Conservation (phyloP, 768 basidiomycete species). For the Austroboletus festivus region DNA sequence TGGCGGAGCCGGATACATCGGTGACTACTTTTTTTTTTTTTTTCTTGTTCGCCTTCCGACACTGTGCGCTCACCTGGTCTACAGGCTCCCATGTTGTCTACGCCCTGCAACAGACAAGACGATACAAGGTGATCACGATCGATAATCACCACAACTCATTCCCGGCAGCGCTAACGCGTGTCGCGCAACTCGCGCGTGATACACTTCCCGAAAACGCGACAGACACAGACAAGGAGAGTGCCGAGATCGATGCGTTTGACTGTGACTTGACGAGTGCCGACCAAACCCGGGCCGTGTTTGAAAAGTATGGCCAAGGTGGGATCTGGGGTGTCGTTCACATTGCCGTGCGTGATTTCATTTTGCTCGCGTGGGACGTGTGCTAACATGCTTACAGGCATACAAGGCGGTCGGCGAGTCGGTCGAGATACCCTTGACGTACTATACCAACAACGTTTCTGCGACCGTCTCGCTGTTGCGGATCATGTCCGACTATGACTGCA, state of each 20-base stretch:
- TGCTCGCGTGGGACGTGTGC: neutral
- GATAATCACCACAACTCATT: slow-evolving; percentile 96
- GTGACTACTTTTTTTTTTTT: slow-evolving; percentile 37
- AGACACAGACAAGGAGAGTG: slow-evolving; percentile 65
- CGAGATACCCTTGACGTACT: slow-evolving; percentile 90
- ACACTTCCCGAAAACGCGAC: slow-evolving; percentile 66
- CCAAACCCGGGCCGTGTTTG: slow-evolving; percentile 76
- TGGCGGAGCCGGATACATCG: slow-evolving; percentile 89
- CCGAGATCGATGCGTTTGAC: slow-evolving; percentile 63
- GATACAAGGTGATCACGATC: slow-evolving; percentile 89
- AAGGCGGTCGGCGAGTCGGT: slow-evolving; percentile 98
- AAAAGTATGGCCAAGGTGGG: slow-evolving; percentile 80
- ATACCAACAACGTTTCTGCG: slow-evolving; percentile 89
- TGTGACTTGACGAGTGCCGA: slow-evolving; percentile 75
- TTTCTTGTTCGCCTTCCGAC: neutral
- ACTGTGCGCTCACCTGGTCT: slow-evolving; percentile 9
- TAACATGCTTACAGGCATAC: slow-evolving; percentile 60
- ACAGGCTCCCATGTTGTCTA: slow-evolving; percentile 93
- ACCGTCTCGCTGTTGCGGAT: slow-evolving; percentile 82
- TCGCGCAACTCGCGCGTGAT: slow-evolving; percentile 74
- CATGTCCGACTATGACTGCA: slow-evolving; percentile 83
- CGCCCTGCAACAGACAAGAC: slow-evolving; percentile 76
- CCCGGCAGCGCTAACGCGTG: slow-evolving; percentile 67
- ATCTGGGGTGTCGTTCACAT: slow-evolving; percentile 98
- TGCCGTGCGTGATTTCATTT: slow-evolving; percentile 56